Conservation (phyloP, 306 rosid genomes). For the Oemleria cerasiformis region DNA sequence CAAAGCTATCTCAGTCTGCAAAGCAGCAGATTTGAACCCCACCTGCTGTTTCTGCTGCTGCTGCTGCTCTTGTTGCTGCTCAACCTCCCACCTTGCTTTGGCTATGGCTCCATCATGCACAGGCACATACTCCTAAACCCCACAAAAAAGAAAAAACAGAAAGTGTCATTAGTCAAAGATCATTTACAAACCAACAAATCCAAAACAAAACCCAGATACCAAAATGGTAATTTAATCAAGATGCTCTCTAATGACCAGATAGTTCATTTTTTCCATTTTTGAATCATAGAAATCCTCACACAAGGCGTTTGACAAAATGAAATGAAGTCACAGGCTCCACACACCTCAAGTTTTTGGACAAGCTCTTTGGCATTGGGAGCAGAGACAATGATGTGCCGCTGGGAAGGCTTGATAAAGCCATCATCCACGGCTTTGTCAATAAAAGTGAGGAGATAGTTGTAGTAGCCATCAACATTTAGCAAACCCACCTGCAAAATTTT, state of each 20-base stretch:
- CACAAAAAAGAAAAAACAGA: background rate
- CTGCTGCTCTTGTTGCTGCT: constrained; percentile 26
- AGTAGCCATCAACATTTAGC: constrained; percentile 59
- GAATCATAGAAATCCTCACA: constrained; percentile 1
- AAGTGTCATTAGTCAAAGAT: background rate
- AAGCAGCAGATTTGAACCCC: constrained; percentile 44
- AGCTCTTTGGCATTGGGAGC: constrained; percentile 57
- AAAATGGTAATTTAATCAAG: constrained; percentile 4
- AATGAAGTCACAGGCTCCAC: background rate
- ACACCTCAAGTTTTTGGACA: constrained; percentile 59
- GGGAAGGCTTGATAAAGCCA: constrained; percentile 60
- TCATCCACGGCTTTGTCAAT: constrained; percentile 63
- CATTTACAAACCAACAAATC: constrained; percentile 23
- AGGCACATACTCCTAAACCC: constrained; percentile 53
- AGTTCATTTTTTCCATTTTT: constrained; percentile 11
- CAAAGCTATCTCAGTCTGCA: constrained; percentile 47
- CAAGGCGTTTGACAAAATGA: background rate
- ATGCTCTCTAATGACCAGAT: constrained; percentile 8
- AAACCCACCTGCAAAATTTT: constrained; percentile 45
- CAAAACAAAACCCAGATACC: constrained; percentile 1
- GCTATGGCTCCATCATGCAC: constrained; percentile 51
- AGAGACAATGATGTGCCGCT: constrained; percentile 51
- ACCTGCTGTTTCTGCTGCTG: constrained; percentile 3
- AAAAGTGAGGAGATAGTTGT: constrained; percentile 46
- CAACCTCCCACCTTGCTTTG: constrained; percentile 48